Evolutionary conservation across 306 rosid species (phyloP), one percentile per base, ranked within the genome.

Genomic region (Pterocarpus santalinus): DNA sequence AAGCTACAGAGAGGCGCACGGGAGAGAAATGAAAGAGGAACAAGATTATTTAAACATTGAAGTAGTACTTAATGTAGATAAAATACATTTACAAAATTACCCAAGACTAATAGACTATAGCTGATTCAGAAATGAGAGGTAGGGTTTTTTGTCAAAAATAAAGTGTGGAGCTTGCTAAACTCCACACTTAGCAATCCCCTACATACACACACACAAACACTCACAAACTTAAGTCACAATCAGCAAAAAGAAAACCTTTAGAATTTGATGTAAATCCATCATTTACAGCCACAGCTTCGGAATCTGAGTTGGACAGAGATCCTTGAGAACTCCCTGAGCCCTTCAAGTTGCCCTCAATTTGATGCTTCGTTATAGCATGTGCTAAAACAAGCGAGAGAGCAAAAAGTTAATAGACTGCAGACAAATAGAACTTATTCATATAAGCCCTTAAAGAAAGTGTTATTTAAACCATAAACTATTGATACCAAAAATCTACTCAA

Each of bases 331-430:
- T 83, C 78, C 85, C 92, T 38, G 79, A 74, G 72, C 75, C 78
- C 83, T 91, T 90, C 33, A 72, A 69, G 80, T 13, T 86, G 70
- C 86, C 74, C 86, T 89, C 88, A 73, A 63, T 80, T 52, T 77
- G 87, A 77, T 81, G 86, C 53, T 88, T 88, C 36, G 85, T 60
- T 30, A 49, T 65, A 83, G 72, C 72, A 86, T 91, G 94, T 89
- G 88, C 72, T 76, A 79, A 78, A 82, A 64, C 69, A 77, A 87
- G 79, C 79, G 79, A 41, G 52, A 74, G 65, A 63, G 51, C 16
- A 82, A 62, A 34, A 66, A 15, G 66, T 76, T 80, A 77, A 70
- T 44, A 73, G 51, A 16, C 72, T 8, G 44, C 51, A 46, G 67
- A 36, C 70, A 69, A 53, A n/a, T 38, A 38, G 13, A 71, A 53